These are phyloP conservation scores for Fusarium armeniacum DNA, from an alignment of 2,329 filamentous ascomycete genomes.

Conservation along the genomic window DNA sequence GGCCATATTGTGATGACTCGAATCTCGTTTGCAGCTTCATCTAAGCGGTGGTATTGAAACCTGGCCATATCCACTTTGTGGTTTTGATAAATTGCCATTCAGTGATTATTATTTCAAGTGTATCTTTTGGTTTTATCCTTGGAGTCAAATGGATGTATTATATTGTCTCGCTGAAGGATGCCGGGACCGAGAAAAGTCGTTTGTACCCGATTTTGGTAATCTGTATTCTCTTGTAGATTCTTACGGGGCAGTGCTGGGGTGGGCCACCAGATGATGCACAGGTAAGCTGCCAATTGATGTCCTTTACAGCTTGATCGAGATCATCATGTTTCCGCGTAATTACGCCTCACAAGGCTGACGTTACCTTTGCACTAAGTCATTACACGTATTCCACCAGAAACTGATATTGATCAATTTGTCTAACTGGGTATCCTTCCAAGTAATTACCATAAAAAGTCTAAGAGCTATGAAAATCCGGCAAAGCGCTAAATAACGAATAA, in stretches of 20 bases:
- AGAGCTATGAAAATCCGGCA: conserved; percentile 31
- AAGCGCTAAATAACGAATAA: conserved; percentile 25
- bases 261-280: background rate
- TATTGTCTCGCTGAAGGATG: fast-evolving
- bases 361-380: background rate
- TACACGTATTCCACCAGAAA: background rate
- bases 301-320: background rate
- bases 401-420: background rate
- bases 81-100: too few relatives aligned
- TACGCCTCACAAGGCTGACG: background rate
- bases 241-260: background rate
- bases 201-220: background rate
- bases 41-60: background rate
- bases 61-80: background rate
- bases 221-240: background rate
- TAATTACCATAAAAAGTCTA: background rate
- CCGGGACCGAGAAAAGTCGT: background rate
- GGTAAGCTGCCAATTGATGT: background rate
- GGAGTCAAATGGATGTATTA: background rate
- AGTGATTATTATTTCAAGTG: fast-evolving
- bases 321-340: background rate
- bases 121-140: background rate
- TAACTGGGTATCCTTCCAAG: conserved; percentile 17
- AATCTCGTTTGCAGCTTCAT: background rate
- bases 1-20: background rate